Evolutionary conservation across 768 basidiomycete genomes (phyloP).

Genomic region (Russula dissimulans): DNA sequence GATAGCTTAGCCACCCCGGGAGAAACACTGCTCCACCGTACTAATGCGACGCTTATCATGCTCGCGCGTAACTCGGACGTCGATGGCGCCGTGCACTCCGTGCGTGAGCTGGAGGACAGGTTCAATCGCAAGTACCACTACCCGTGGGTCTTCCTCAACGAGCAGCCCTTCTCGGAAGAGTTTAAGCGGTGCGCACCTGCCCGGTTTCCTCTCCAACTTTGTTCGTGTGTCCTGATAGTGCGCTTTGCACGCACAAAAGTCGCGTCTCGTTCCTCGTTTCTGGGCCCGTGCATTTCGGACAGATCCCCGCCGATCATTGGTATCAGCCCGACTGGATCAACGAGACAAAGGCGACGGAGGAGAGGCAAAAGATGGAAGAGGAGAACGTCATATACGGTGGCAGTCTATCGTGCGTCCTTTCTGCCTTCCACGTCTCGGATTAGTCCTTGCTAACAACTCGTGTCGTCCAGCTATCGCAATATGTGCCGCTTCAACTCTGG

Average conservation of each 20-base stretch:
- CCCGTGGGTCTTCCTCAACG: conserved; percentile 87
- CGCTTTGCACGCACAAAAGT: conserved; percentile 13
- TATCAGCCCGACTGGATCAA: conserved; percentile 43
- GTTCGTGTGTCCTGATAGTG: background rate
- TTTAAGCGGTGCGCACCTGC: conserved; percentile 50
- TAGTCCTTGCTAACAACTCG: background rate
- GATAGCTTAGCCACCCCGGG: no score
- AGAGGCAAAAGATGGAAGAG: conserved; percentile 33
- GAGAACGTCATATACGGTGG: conserved; percentile 12
- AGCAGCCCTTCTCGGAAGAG: conserved; percentile 63
- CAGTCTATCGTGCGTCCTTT: conserved; percentile 10
- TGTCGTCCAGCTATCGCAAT: conserved; percentile 33
- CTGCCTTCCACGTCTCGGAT: background rate
- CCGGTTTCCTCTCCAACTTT: background rate
- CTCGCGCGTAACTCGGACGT: conserved; percentile 64
- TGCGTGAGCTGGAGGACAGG: conserved; percentile 73
- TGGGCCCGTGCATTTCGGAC: conserved; percentile 30
- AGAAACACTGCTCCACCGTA: background rate
- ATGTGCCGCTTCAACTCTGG: conserved; percentile 49
- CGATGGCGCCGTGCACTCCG: conserved; percentile 48
- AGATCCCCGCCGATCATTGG: conserved; percentile 42
- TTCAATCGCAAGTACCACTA: conserved; percentile 78
- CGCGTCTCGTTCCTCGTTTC: conserved; percentile 26
- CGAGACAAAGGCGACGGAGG: conserved; percentile 36
- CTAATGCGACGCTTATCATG: conserved; percentile 31